Evolutionary conservation across 2,329 filamentous ascomycete genomes (phyloP), one percentile per base, ranked within the genome.

Genomic region (Fusarium sp.): DNA sequence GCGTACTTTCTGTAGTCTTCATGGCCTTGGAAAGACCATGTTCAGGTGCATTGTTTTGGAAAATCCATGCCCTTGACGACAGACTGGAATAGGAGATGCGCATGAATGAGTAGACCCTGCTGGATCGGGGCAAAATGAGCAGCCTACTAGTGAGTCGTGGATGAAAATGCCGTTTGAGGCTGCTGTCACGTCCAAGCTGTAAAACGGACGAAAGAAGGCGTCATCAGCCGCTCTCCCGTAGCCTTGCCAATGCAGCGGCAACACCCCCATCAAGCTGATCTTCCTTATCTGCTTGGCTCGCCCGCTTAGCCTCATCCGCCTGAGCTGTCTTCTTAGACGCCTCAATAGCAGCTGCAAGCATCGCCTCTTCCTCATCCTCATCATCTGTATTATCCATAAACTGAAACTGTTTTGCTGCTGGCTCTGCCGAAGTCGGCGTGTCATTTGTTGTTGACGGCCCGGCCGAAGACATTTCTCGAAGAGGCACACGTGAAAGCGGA

Each of bases 201-300:
- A 13, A 29, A 31, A 13, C 4, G 10, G 25, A 18, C 10, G 14
- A 29, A 20, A 11, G 8, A 38, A 59, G 5, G 9, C 1, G 13
- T 16, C 13, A 14, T 76, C 70, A 82, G 54, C 77, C 79, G 16
- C 74, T 75, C 64, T 91, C 84, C 65, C 90, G 84, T 27, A 93
- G 80, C 73, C 84, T 91, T 9, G 90, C 90, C 69, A 93, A 78
- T 18, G 91, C 91, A 35, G 89, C 89, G 54, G 90, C 89, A 56
- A 93, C 82, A 3, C 91, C 90, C 54, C 86, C 89, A 69, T 86
- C 86, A 6, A 92, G 81, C 35, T 86, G 81, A 6, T 88, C 77
- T 3, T 78, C 75, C n/a, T 73, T 65, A 56, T 69, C 61, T 31
- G 69, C 36, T 33, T 70, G 79, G 35, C 70, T 63, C 8, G 58